Conservation (phyloP, 208 protist species). For the Trichomonas vaginalis region DNA sequence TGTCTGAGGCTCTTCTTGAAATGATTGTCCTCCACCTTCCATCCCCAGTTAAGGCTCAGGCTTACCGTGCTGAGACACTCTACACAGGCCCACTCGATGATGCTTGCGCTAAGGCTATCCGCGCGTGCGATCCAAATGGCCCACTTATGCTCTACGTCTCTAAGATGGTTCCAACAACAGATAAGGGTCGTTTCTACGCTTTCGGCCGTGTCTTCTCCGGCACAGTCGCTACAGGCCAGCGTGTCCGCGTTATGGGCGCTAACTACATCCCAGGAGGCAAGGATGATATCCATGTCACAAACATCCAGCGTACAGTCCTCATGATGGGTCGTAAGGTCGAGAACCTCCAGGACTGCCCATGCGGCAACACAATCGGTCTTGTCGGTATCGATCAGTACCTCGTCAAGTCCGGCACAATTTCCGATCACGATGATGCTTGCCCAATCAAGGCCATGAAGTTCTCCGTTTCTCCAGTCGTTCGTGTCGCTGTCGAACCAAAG, state of each 20-base stretch:
- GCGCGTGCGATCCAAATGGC: slow-evolving; percentile 70
- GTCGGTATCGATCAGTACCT: slow-evolving; percentile 97
- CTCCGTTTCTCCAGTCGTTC: slow-evolving; percentile 93
- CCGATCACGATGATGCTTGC: slow-evolving; percentile 52
- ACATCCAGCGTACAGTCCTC: slow-evolving; percentile 67
- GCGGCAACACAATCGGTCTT: slow-evolving; percentile 89
- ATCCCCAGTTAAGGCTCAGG: slow-evolving; percentile 81
- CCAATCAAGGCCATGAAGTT: slow-evolving; percentile 92
- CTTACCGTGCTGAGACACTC: slow-evolving; percentile 73
- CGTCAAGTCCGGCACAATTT: slow-evolving; percentile 91
- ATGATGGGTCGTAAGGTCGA: slow-evolving; percentile 85
- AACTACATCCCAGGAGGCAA: slow-evolving; percentile 88
- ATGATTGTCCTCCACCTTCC: slow-evolving; percentile 94
- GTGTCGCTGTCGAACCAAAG: slow-evolving; percentile 85
- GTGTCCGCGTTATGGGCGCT: slow-evolving; percentile 89
- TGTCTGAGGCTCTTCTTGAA: slow-evolving; percentile 84
- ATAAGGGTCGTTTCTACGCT: slow-evolving; percentile 89
- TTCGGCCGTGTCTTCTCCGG: slow-evolving; percentile 90
- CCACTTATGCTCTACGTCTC: slow-evolving; percentile 95
- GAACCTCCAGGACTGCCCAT: slow-evolving; percentile 83
- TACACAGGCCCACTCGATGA: slow-evolving; percentile 88
- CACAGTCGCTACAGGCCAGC: slow-evolving; percentile 70
- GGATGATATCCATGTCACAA: slow-evolving; percentile 64
- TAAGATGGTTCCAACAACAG: slow-evolving; percentile 96
- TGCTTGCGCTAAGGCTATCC: slow-evolving; percentile 61